phyloP scores from a whole-genome alignment of 2,329 filamentous ascomycete species.

The Trichoderma koningii region DNA sequence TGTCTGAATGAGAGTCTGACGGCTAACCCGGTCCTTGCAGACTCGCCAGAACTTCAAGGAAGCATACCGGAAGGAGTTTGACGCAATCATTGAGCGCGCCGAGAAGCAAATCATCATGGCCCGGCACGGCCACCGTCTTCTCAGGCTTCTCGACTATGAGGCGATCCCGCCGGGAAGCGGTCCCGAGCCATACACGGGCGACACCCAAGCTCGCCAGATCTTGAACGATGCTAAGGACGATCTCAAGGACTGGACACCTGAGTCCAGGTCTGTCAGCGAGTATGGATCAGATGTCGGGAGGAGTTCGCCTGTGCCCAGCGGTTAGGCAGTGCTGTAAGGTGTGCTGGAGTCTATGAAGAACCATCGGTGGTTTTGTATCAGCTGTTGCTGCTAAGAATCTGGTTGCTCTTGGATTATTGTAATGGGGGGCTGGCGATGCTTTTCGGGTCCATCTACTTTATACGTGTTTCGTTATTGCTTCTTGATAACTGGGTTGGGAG shows the following conservation, averaged over 20 bases:
- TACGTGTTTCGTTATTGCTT: neutral
- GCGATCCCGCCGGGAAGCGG: slow-evolving; percentile 85
- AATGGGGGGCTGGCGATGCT: neutral
- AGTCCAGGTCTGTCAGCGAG: slow-evolving; percentile 37
- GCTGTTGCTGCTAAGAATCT: neutral
- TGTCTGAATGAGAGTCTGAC: neutral
- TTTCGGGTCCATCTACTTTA: neutral
- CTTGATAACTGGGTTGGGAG: neutral
- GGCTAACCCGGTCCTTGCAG: slow-evolving; percentile 45
- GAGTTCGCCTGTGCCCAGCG: slow-evolving; percentile 29
- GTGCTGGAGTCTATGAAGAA: neutral
- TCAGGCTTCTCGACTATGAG: slow-evolving; percentile 85
- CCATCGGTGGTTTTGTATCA: neutral
- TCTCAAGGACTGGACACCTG: slow-evolving; percentile 70
- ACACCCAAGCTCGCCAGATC: slow-evolving; percentile 73
- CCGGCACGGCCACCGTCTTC: slow-evolving; percentile 80
- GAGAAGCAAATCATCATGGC: slow-evolving; percentile 97
- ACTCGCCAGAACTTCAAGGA: slow-evolving; percentile 96
- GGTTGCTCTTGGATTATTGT: neutral
- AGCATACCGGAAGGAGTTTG: slow-evolving; percentile 84
- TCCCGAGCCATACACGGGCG: slow-evolving; percentile 67
- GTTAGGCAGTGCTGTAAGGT: slow-evolving; percentile 8
- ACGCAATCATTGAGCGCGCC: slow-evolving; percentile 89
- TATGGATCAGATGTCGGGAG: slow-evolving; percentile 34
- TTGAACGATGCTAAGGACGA: slow-evolving; percentile 92